A percentile compares a stretch with the other conserved stretches of the same genome.
Conservation (phyloP, 441 rosid species). For the Viola pubescens region DNA sequence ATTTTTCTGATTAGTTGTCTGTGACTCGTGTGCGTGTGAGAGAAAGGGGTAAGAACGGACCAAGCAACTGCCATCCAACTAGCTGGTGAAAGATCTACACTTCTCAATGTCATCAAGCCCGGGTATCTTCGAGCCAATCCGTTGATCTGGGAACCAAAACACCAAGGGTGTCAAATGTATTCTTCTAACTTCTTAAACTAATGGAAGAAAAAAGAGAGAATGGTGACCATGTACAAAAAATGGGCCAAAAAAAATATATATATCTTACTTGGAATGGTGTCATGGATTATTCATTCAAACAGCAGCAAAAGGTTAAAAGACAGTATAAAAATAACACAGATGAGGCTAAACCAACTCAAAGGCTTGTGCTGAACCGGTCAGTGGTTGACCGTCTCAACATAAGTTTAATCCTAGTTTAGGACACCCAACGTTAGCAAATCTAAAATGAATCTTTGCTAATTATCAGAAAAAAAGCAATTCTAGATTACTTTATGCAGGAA, state of each 20-base stretch:
- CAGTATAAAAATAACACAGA: conserved; percentile 3
- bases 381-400: no score
- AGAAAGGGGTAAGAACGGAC: conserved; percentile 29
- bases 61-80: conserved; percentile 99
- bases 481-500: neutral
- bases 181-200: no score
- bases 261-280: neutral
- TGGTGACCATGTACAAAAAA: no score
- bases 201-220: no score
- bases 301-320: conserved; percentile 14
- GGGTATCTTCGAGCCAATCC: conserved; percentile 60
- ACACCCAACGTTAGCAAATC: no score
- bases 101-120: conserved; percentile 77
- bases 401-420: no score
- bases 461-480: no score
- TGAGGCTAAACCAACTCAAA: neutral
- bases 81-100: conserved; percentile 99
- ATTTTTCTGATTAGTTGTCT: conserved; percentile 4
- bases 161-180: conserved; percentile 17
- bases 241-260: conserved; percentile 1
- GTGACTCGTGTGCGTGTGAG: neutral
- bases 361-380: neutral
- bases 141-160: conserved; percentile 49
- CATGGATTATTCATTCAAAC: conserved; percentile 14
- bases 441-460: conserved; percentile 11